phyloP scores from a whole-genome alignment of 2,329 filamentous ascomycete species.

The Anisogramma anomala region DNA sequence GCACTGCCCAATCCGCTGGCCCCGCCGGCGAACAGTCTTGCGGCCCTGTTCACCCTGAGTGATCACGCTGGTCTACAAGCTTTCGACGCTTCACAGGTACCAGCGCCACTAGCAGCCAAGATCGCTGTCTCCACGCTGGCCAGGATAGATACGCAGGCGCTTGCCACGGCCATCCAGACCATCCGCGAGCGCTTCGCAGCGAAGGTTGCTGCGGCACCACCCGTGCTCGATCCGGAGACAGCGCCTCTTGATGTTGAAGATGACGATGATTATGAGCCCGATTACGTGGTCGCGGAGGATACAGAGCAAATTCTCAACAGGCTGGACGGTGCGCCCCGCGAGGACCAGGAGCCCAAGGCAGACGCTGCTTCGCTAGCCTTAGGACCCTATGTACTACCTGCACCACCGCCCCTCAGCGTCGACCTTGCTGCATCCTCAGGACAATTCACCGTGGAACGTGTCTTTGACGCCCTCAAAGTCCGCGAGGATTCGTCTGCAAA shows the following conservation, averaged over 20 bases:
- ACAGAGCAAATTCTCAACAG: constrained; percentile 69
- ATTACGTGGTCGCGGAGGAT: constrained; percentile 67
- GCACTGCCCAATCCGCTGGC: constrained; percentile 57
- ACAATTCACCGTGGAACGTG: constrained; percentile 59
- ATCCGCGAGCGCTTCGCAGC: constrained; percentile 39
- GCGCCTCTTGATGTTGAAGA: constrained; percentile 58
- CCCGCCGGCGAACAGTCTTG: constrained; percentile 64
- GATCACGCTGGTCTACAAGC: constrained; percentile 59
- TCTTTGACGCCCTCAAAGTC: constrained; percentile 66
- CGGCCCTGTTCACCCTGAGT: constrained; percentile 79
- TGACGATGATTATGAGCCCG: constrained; percentile 84
- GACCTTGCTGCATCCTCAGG: constrained; percentile 64
- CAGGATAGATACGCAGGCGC: constrained; percentile 54
- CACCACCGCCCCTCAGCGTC: constrained; percentile 60
- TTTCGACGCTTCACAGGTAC: constrained; percentile 76
- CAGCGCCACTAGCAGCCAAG: constrained; percentile 61
- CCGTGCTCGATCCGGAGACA: constrained; percentile 44
- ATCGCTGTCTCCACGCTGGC: constrained; percentile 72
- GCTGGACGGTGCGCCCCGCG: constrained; percentile 56
- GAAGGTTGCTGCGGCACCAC: constrained; percentile 34
- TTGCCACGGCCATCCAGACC: constrained; percentile 59
- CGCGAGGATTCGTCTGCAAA: constrained; percentile 55
- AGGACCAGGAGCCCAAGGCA: constrained; percentile 33
- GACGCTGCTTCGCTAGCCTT: constrained; percentile 49
- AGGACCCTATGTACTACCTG: constrained; percentile 67